Percentiles rank a stretch among this genome's conserved stretches.
These are phyloP conservation scores for Arthrobotrys musiformis DNA, from an alignment of 2,329 filamentous ascomycete species.

Conservation along the genomic window DNA sequence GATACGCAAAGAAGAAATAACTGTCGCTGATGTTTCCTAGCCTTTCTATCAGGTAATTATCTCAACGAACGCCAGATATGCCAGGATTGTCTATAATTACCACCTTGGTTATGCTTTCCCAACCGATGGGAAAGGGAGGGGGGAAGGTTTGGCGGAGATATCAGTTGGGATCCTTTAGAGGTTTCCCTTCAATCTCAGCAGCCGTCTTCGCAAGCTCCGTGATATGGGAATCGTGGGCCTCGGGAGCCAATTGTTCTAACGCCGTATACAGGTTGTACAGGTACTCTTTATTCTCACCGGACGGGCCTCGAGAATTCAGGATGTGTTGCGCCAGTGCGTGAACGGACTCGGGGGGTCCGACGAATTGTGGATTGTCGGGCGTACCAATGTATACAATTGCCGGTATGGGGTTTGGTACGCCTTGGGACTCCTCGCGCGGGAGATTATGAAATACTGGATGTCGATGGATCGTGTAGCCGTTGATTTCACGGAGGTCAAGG, in stretches of 20 bases:
- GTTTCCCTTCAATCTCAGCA: slow-evolving; percentile 69
- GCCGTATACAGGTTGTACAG: slow-evolving; percentile 81
- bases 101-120: slow-evolving; percentile 5
- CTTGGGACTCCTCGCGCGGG: slow-evolving; percentile 59
- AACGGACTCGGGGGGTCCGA: slow-evolving; percentile 77
- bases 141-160: not conserved
- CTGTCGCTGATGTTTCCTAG: slow-evolving; percentile 46
- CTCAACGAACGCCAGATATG: slow-evolving; percentile 32
- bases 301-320: slow-evolving; percentile 78
- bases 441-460: slow-evolving; percentile 77
- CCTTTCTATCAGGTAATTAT: slow-evolving; percentile 51
- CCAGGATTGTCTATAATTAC: slow-evolving; percentile 53
- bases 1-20: slow-evolving; percentile 54
- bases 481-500: slow-evolving; percentile 95
- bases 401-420: slow-evolving; percentile 64
- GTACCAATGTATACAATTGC: slow-evolving; percentile 92
- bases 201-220: slow-evolving; percentile 81
- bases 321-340: slow-evolving; percentile 80
- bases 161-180: slow-evolving; percentile 26
- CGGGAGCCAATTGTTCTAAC: slow-evolving; percentile 76
- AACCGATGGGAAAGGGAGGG: not conserved
- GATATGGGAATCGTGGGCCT: slow-evolving; percentile 85
- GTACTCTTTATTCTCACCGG: slow-evolving; percentile 90
- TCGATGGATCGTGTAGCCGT: slow-evolving; percentile 94
- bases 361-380: slow-evolving; percentile 90